Evolutionary conservation across 306 rosid species (phyloP), one percentile per base, ranked within the genome.

Genomic region (Quercus robur): DNA sequence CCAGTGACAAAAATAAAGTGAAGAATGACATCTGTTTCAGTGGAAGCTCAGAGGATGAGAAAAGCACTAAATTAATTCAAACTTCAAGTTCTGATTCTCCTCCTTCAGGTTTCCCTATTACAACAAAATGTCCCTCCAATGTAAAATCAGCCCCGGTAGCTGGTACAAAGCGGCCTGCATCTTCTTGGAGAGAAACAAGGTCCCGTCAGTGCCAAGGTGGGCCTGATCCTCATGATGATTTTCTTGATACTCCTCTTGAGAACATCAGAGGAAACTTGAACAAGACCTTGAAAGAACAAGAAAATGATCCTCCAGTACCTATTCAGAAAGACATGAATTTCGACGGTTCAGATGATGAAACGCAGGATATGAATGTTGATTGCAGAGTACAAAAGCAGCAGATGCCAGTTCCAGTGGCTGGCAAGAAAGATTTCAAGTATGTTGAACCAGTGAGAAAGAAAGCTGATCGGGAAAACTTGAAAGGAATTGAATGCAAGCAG

Each of bases 401-500:
- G 71, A 79, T 83, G 74, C 87, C 89, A 20, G 72, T 84, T 75
- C 70, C 87, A 4, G 80, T 44, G 71, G 75, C 79, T 49, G 75
- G 64, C 41, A 85, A 84, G 71, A 88, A 81, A 82, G 86, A 86
- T 77, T 91, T 91, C 84, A 95, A 95, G 87, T 95, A 86, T 74
- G 82, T 89, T 78, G 98, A 91, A 85, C 92, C 94, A 15, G 97
- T 95, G 55, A 95, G 99, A 76, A 95, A 89, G 90, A 91, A 89
- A 89, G 94, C 96, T 23, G 99, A 93, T 80, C 87, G 98, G 58
- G 97, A 93, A 85, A 91, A 84, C 74, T 84, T 95, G 77, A 91
- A 90, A 82, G 99, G 98, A 84, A 84, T 95, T 71, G 98, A 95
- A 67, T 95, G 98, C 92, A 95, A 89, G 84, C 98, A 91, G 77